These are phyloP conservation scores for Mycoemilia scoparia DNA, from an alignment of 192 early-diverging fungal species.

Conservation along the genomic window DNA sequence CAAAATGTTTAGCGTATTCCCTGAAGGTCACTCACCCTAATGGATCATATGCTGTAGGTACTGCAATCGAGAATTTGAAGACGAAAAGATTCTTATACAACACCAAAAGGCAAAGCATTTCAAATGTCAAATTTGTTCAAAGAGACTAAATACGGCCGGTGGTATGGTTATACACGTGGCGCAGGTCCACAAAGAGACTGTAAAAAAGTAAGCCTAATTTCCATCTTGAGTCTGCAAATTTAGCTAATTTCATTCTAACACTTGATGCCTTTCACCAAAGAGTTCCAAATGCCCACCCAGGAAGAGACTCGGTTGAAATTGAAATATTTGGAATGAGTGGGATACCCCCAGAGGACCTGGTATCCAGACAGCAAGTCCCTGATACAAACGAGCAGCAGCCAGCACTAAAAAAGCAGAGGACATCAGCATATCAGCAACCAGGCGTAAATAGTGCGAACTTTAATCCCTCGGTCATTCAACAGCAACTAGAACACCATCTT, in stretches of 20 bases:
- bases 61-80: slow-evolving; percentile 89
- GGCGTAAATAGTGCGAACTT: too few relatives aligned
- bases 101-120: slow-evolving; percentile 92
- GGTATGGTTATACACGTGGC: slow-evolving; percentile 78
- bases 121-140: slow-evolving; percentile 70
- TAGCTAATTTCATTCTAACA: background rate
- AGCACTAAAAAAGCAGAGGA: too few relatives aligned
- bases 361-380: too few relatives aligned
- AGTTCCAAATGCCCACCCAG: slow-evolving; percentile 69
- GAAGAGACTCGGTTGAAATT: slow-evolving; percentile 67
- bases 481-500: too few relatives aligned
- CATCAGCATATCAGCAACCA: too few relatives aligned
- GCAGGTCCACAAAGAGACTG: slow-evolving; percentile 85
- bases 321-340: slow-evolving; percentile 94
- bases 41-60: slow-evolving; percentile 42
- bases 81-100: slow-evolving; percentile 80
- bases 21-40: background rate
- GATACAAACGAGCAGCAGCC: too few relatives aligned
- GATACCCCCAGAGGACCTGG: slow-evolving; percentile 62
- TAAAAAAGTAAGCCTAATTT: too few relatives aligned
- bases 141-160: slow-evolving; percentile 71
- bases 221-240: background rate
- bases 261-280: too few relatives aligned
- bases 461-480: too few relatives aligned
- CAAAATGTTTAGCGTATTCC: background rate